A percentile compares a stretch with the other conserved stretches of the same genome.
These are phyloP conservation scores for Starmerella vitae DNA, from an alignment of 805 yeast species.

Conservation along the genomic window DNA sequence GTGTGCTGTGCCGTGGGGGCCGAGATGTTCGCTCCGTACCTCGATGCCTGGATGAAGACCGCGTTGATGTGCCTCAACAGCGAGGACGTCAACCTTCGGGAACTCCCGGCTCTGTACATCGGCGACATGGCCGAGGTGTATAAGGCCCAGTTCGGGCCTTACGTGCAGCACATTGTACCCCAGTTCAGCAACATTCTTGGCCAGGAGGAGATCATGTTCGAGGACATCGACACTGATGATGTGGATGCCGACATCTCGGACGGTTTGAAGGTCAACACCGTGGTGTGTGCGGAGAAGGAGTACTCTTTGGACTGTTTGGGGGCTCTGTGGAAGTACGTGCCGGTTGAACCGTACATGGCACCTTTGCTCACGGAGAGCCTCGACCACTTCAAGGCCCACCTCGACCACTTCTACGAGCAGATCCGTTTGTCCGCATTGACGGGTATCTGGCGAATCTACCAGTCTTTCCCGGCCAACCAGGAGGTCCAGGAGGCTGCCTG, in stretches of 20 bases:
- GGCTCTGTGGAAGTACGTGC: slow-evolving; percentile 64
- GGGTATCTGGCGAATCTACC: slow-evolving; percentile 70
- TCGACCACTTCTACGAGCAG: slow-evolving; percentile 72
- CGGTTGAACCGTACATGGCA: slow-evolving; percentile 30
- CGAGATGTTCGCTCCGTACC: slow-evolving; percentile 70
- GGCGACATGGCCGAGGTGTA: slow-evolving; percentile 91
- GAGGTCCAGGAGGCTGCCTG: slow-evolving; percentile 54
- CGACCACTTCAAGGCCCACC: slow-evolving; percentile 53
- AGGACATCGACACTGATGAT: slow-evolving; percentile 29
- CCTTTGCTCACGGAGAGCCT: slow-evolving; percentile 16
- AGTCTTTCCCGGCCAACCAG: slow-evolving; percentile 52
- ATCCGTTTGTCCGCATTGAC: slow-evolving; percentile 76
- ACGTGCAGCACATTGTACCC: slow-evolving; percentile 70
- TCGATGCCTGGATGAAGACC: slow-evolving; percentile 77
- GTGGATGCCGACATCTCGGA: slow-evolving; percentile 36
- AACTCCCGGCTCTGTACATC: slow-evolving; percentile 85
- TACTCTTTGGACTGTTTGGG: slow-evolving; percentile 77
- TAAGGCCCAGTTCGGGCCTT: slow-evolving; percentile 77
- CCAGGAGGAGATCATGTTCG: slow-evolving; percentile 58
- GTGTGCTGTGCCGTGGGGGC: slow-evolving; percentile 96
- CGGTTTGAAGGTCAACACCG: slow-evolving; percentile 78
- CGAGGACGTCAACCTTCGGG: slow-evolving; percentile 75
- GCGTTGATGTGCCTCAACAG: slow-evolving; percentile 68
- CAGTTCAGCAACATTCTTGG: slow-evolving; percentile 69
- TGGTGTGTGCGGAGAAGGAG: slow-evolving; percentile 90